phyloP scores from a whole-genome alignment of 2,329 filamentous ascomycete species.

The Alternaria gaisen region DNA sequence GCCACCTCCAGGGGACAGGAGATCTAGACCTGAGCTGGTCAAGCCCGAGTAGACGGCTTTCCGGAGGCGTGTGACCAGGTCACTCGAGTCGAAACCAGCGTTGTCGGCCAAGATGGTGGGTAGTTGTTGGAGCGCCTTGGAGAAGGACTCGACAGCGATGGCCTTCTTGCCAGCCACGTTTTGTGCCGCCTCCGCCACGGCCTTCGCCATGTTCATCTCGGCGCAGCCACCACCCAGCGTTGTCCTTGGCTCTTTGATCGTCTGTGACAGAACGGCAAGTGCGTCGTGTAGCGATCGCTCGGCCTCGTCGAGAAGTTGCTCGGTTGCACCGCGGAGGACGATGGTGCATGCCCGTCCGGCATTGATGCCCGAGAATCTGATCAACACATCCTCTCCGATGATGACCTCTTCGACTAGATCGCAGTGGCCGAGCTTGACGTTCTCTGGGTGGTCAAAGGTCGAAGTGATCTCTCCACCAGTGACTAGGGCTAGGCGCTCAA shows the following conservation, averaged over 20 bases:
- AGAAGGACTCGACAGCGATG: constrained; percentile 89
- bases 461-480: constrained; percentile 97
- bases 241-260: constrained; percentile 90
- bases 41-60: constrained; percentile 96
- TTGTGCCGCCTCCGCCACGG: constrained; percentile 90
- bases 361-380: constrained; percentile 96
- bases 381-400: constrained; percentile 96
- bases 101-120: constrained; percentile 98
- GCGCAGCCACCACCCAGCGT: constrained; percentile 95
- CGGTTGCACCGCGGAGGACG: constrained; percentile 92
- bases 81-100: constrained; percentile 92
- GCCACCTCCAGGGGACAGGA: constrained; percentile 87
- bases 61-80: constrained; percentile 88
- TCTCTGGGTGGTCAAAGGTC: constrained; percentile 97
- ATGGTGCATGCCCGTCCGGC: constrained; percentile 96
- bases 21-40: constrained; percentile 88
- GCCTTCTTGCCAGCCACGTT: constrained; percentile 98
- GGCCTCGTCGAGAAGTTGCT: constrained; percentile 95
- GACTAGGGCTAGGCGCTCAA: constrained; percentile 92
- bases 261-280: constrained; percentile 94
- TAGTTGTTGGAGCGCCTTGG: constrained; percentile 86
- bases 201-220: constrained; percentile 99
- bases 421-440: constrained; percentile 94
- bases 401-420: constrained; percentile 98
- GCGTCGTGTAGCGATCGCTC: constrained; percentile 97